These are phyloP conservation scores for Seiridium cupressi DNA, from an alignment of 2,329 filamentous ascomycete genomes.

Conservation along the genomic window DNA sequence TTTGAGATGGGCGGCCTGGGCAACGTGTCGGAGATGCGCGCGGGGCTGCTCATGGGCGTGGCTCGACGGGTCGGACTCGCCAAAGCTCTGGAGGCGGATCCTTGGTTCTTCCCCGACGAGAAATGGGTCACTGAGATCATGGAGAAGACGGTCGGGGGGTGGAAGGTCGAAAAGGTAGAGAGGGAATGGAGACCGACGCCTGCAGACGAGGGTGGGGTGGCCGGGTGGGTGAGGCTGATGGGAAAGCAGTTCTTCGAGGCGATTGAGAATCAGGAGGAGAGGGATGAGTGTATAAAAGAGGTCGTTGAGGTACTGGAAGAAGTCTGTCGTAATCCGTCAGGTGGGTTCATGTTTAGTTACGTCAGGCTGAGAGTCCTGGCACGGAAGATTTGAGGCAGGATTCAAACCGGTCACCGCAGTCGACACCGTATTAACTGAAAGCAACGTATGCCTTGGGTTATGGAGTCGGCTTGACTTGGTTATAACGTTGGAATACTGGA, in stretches of 20 bases:
- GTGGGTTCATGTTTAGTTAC: conserved; percentile 54
- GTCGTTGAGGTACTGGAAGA: conserved; percentile 52
- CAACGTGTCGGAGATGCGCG: conserved; percentile 63
- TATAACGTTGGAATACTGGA: no score
- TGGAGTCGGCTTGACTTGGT: no score
- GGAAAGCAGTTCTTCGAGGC: conserved; percentile 57
- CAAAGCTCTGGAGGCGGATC: conserved; percentile 48
- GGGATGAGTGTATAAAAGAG: conserved; percentile 53
- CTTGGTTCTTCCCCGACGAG: conserved; percentile 73
- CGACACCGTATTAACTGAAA: no score
- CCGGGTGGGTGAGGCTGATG: conserved; percentile 67
- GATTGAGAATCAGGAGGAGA: conserved; percentile 41
- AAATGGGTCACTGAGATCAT: conserved; percentile 48
- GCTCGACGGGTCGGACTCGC: conserved; percentile 48
- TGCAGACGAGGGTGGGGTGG: conserved; percentile 56
- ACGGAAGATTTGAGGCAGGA: conserved; percentile 28
- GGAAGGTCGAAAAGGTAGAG: conserved; percentile 53
- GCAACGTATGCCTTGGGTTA: no score
- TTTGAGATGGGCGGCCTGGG: conserved; percentile 74
- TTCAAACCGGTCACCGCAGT: no score
- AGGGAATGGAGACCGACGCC: conserved; percentile 64
- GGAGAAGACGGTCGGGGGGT: conserved; percentile 43
- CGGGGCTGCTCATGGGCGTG: conserved; percentile 54
- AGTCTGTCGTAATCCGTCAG: conserved; percentile 54
- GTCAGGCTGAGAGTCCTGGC: conserved; percentile 51